Conservation (phyloP, 371 early-diverging fungal genomes). For the Synchytrium microbalum region DNA sequence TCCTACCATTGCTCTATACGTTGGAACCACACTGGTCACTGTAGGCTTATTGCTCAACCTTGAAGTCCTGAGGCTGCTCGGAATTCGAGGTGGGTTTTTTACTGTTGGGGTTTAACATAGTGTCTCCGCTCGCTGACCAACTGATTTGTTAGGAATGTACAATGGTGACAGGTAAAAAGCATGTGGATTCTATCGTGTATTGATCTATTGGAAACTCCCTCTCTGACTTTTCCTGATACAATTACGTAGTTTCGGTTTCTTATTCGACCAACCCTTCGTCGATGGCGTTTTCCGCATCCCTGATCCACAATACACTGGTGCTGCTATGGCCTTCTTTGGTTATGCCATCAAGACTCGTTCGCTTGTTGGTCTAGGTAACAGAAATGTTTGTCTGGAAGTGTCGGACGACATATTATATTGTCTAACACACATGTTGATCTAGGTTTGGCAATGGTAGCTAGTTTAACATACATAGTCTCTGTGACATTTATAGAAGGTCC, state of each 20-base stretch:
- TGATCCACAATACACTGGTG: not conserved
- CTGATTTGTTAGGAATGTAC: not conserved
- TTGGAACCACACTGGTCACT: not conserved
- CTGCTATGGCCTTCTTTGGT: not conserved
- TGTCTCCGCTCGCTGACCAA: not conserved
- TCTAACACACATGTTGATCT: no score
- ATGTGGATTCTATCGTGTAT: not conserved
- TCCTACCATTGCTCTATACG: not conserved
- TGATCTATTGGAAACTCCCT: no score
- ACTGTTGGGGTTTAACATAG: no score
- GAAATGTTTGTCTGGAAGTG: no score
- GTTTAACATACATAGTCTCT: not conserved
- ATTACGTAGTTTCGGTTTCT: not conserved
- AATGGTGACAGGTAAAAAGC: not conserved
- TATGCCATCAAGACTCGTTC: not conserved
- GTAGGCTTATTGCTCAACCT: not conserved
- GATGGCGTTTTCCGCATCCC: not conserved
- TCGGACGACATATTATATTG: no score
- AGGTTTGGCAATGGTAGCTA: not conserved
- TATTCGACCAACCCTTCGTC: not conserved
- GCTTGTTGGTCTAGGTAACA: not conserved
- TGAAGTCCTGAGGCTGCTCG: not conserved
- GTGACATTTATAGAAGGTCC: not conserved
- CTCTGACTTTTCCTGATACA: not conserved
- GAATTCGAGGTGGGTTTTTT: not conserved